phyloP scores from a whole-genome alignment of 306 rosid species.

The Arachis stenosperma region DNA sequence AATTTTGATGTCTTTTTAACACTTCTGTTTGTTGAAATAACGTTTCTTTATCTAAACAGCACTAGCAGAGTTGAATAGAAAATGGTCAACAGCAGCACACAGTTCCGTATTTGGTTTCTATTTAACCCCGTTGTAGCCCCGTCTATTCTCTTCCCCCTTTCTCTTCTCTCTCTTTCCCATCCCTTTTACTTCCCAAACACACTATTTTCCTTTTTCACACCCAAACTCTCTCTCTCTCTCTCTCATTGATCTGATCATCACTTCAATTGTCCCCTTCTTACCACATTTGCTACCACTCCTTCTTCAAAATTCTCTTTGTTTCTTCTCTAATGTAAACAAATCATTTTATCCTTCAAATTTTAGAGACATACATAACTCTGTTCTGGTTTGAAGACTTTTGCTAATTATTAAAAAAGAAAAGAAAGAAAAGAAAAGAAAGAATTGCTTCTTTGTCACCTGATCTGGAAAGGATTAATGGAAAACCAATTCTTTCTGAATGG shows the following conservation, averaged over 20 bases:
- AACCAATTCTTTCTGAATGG: conserved; percentile 58
- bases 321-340: conserved; percentile 45
- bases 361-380: neutral
- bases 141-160: conserved; percentile 46
- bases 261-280: conserved; percentile 20
- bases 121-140: conserved; percentile 50
- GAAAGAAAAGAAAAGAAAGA: too few species aligned
- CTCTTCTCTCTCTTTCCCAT: conserved; percentile 13
- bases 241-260: conserved; percentile 8
- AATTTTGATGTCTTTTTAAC: too few species aligned
- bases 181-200: conserved; percentile 31
- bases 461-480: conserved; percentile 39
- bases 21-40: too few species aligned
- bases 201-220: conserved; percentile 30
- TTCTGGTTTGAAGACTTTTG: too few species aligned
- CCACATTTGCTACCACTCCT: conserved; percentile 32
- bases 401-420: too few species aligned
- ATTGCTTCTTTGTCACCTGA: neutral
- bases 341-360: conserved; percentile 26
- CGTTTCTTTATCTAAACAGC: too few species aligned
- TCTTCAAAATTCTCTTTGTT: conserved; percentile 28
- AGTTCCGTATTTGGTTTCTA: conserved; percentile 43
- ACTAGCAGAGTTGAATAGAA: neutral
- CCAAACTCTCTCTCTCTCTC: neutral
- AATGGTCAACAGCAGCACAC: conserved; percentile 38